Conservation (phyloP, 768 basidiomycete genomes). For the Rhizopogon roseolus region DNA sequence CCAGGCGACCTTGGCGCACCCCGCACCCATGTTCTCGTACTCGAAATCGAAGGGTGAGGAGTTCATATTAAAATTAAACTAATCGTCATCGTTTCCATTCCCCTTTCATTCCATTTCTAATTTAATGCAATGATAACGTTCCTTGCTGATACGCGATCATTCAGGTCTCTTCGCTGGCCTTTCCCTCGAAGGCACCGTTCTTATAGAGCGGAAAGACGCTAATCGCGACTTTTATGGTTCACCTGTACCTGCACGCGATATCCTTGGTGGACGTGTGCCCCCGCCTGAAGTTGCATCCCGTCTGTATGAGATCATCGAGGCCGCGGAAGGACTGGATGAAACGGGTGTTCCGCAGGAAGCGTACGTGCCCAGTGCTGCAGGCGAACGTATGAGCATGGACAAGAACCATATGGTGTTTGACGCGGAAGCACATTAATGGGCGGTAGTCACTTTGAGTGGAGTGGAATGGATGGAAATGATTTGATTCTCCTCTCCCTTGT, state of each 20-base stretch:
- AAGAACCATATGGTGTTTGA: constrained; percentile 66
- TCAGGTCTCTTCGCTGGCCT: constrained; percentile 91
- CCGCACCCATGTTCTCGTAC: constrained; percentile 96
- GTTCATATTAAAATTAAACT: not conserved
- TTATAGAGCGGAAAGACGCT: constrained; percentile 94
- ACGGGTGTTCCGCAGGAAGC: constrained; percentile 69
- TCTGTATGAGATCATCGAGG: constrained; percentile 95
- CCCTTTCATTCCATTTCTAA: not conserved
- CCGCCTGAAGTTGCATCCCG: constrained; percentile 94
- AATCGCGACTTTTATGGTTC: constrained; percentile 97
- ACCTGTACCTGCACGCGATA: constrained; percentile 80
- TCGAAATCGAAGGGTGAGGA: constrained; percentile 86
- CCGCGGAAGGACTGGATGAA: constrained; percentile 91
- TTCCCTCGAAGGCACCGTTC: constrained; percentile 88
- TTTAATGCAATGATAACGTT: not conserved
- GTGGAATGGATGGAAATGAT: not conserved
- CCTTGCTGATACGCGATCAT: not conserved
- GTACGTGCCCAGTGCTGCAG: constrained; percentile 67
- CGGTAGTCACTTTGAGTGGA: not conserved
- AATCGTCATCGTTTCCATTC: not conserved
- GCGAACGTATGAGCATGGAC: constrained; percentile 50
- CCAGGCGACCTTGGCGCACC: constrained; percentile 83
- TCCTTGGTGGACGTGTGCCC: constrained; percentile 89
- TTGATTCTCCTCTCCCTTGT: not conserved
- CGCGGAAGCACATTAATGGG: constrained; percentile 44